Conservation (phyloP, 352 stramenopile species). For the Phytophthora gonapodyides region DNA sequence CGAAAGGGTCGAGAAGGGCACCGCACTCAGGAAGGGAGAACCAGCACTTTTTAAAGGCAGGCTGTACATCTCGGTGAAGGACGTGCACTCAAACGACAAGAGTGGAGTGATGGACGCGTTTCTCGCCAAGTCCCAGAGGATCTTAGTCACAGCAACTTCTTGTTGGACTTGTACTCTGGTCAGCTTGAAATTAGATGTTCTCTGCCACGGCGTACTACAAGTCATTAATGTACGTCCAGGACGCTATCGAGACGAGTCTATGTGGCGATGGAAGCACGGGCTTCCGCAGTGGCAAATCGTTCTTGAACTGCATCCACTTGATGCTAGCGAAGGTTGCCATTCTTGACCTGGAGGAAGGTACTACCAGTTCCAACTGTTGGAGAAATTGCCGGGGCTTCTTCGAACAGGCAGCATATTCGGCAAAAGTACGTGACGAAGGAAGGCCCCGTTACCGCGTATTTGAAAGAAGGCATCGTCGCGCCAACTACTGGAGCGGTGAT, state of each 20-base stretch:
- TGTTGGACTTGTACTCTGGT: constrained; percentile 66
- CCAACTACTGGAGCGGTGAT: too few species aligned
- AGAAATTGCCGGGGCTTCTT: too few species aligned
- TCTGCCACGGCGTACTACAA: constrained; percentile 55
- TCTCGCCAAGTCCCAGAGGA: constrained; percentile 48
- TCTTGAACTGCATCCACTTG: too few species aligned
- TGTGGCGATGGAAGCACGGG: constrained; percentile 24
- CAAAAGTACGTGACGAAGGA: too few species aligned
- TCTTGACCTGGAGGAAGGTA: too few species aligned
- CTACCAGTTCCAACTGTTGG: too few species aligned
- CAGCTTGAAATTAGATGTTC: constrained; percentile 76
- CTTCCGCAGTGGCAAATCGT: constrained; percentile 48
- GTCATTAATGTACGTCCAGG: constrained; percentile 53
- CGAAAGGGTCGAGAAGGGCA: constrained; percentile 55
- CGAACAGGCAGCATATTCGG: too few species aligned
- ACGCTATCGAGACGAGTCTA: constrained; percentile 30
- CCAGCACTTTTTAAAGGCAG: constrained; percentile 61
- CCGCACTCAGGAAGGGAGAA: constrained; percentile 64
- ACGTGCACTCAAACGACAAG: constrained; percentile 80
- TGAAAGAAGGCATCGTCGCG: too few species aligned
- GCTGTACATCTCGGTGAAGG: constrained; percentile 80
- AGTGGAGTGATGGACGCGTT: constrained; percentile 59
- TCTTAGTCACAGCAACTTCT: constrained; percentile 62
- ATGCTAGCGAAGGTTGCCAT: too few species aligned
- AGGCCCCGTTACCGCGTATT: too few species aligned